These are phyloP conservation scores for Globisporangium perplexum DNA, from an alignment of 352 stramenopile species.

Conservation along the genomic window DNA sequence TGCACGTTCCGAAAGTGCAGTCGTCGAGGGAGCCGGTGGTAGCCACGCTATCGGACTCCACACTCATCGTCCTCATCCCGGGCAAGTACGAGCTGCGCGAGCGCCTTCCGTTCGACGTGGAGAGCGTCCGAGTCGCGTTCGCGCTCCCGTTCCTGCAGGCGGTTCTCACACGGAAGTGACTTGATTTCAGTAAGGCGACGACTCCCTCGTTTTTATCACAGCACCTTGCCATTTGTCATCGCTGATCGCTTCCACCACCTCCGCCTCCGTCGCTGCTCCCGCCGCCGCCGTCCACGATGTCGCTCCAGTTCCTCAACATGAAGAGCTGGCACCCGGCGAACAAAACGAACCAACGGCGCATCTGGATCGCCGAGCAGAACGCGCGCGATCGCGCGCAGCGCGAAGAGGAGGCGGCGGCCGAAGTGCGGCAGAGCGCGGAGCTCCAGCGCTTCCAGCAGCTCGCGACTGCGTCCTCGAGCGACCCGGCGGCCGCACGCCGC, in stretches of 20 bases:
- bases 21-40: constrained; percentile 27
- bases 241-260: neutral
- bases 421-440: constrained; percentile 62
- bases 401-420: constrained; percentile 55
- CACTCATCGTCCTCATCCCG: constrained; percentile 41
- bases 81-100: constrained; percentile 49
- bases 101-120: constrained; percentile 40
- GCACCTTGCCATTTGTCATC: neutral
- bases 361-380: constrained; percentile 82
- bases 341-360: constrained; percentile 79
- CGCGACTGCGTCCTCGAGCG: constrained; percentile 42
- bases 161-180: constrained; percentile 19
- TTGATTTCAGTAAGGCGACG: neutral
- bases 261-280: too few relatives aligned
- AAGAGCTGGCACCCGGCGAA: constrained; percentile 78
- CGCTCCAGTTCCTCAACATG: constrained; percentile 75
- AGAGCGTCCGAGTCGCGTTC: constrained; percentile 1
- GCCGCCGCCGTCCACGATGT: constrained; percentile 32
- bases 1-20: constrained; percentile 42
- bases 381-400: constrained; percentile 36
- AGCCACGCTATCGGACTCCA: constrained; percentile 39
- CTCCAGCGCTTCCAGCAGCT: constrained; percentile 48
- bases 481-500: constrained; percentile 34
- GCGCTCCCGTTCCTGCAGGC: constrained; percentile 24
- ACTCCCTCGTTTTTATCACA: neutral